Conservation (phyloP, 306 rosid species). For the Trifolium fragiferum region DNA sequence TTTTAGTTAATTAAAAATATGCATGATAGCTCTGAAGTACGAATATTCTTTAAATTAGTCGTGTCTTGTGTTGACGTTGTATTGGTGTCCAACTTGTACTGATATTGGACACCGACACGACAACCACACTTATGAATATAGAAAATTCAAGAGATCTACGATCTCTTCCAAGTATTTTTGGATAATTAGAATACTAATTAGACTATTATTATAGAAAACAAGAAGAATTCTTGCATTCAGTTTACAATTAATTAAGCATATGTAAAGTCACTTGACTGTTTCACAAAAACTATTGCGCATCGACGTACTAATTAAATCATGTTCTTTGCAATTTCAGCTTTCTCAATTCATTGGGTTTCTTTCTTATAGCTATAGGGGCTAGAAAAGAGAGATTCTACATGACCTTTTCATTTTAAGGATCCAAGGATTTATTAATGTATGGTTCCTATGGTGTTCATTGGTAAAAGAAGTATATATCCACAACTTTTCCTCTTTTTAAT, state of each 20-base stretch:
- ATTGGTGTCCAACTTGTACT: too few relatives aligned
- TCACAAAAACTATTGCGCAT: neutral
- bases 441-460: neutral
- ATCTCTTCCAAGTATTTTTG: too few relatives aligned
- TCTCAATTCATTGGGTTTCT: neutral
- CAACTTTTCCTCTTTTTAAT: neutral
- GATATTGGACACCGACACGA: too few relatives aligned
- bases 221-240: too few relatives aligned
- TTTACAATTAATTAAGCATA: too few relatives aligned
- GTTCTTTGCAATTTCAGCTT: neutral
- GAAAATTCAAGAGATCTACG: too few relatives aligned
- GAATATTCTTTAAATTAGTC: too few relatives aligned
- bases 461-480: neutral
- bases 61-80: too few relatives aligned
- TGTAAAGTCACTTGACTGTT: neutral
- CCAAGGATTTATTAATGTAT: neutral
- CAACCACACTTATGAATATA: too few relatives aligned
- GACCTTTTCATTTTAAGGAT: neutral
- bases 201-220: too few relatives aligned
- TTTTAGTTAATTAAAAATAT: slow-evolving; percentile 14
- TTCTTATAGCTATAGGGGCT: neutral
- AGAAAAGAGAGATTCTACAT: neutral
- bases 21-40: neutral
- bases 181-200: too few relatives aligned
- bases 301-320: neutral